phyloP scores from a whole-genome alignment of 768 basidiomycete species.

The Macrocybe gigantea region DNA sequence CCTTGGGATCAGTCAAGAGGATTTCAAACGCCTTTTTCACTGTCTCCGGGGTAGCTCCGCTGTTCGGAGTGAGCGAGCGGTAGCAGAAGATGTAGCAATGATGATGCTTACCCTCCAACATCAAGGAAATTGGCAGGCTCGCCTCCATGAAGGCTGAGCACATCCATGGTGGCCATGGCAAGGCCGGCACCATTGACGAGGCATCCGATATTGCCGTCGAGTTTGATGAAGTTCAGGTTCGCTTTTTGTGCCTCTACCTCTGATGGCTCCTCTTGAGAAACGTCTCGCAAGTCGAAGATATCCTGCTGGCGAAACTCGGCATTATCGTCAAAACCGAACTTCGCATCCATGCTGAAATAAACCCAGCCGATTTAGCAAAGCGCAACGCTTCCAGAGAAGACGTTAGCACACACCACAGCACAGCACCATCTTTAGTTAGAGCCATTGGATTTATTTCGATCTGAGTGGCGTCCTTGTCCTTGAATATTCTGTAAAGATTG shows the following conservation, averaged over 20 bases:
- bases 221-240: slow-evolving; percentile 97
- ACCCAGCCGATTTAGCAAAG: slow-evolving; percentile 1
- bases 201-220: slow-evolving; percentile 96
- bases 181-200: slow-evolving; percentile 97
- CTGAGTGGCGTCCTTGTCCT: slow-evolving; percentile 98
- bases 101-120: slow-evolving; percentile 74
- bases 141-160: slow-evolving; percentile 92
- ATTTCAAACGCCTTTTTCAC: slow-evolving; percentile 99
- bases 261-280: slow-evolving; percentile 92
- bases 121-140: slow-evolving; percentile 99
- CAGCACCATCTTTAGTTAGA: slow-evolving; percentile 83
- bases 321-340: slow-evolving; percentile 99
- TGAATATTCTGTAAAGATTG: slow-evolving; percentile 94
- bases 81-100: not conserved
- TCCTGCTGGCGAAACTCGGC: slow-evolving; percentile 97
- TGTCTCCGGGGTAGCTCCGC: slow-evolving; percentile 97
- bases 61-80: slow-evolving; percentile 20
- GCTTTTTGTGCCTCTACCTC: slow-evolving; percentile 98
- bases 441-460: slow-evolving; percentile 99
- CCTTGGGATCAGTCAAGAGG: slow-evolving; percentile 81
- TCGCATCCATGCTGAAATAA: slow-evolving; percentile 89
- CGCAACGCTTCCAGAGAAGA: not conserved
- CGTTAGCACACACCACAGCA: slow-evolving; percentile 68
- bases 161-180: slow-evolving; percentile 99
- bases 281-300: slow-evolving; percentile 83